phyloP scores from a whole-genome alignment of 208 protist species.

The Phytomonas sp. region DNA sequence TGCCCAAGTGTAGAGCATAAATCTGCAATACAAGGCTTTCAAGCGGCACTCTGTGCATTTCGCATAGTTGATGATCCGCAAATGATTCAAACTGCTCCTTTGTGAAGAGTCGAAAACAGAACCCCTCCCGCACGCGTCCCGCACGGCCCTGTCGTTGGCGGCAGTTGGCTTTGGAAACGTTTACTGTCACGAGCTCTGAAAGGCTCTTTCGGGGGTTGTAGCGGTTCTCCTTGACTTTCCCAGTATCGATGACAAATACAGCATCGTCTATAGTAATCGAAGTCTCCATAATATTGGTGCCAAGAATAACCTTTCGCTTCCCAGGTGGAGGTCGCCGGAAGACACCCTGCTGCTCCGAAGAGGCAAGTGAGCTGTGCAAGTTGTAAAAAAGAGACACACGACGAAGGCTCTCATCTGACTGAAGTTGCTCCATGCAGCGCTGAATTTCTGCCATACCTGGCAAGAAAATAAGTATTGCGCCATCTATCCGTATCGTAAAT shows the following conservation, averaged over 20 bases:
- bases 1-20: slow-evolving; percentile 78
- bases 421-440: slow-evolving; percentile 79
- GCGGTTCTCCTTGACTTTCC: slow-evolving; percentile 93
- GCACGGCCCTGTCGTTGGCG: slow-evolving; percentile 94
- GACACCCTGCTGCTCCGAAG: slow-evolving; percentile 88
- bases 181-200: slow-evolving; percentile 81
- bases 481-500: slow-evolving; percentile 30
- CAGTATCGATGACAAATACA: slow-evolving; percentile 96
- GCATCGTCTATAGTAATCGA: slow-evolving; percentile 97
- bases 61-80: slow-evolving; percentile 88
- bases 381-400: slow-evolving; percentile 74
- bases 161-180: slow-evolving; percentile 90
- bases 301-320: slow-evolving; percentile 92
- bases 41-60: slow-evolving; percentile 94
- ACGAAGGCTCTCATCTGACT: slow-evolving; percentile 36
- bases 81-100: slow-evolving; percentile 71
- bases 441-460: slow-evolving; percentile 94
- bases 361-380: slow-evolving; percentile 91
- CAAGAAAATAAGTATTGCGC: slow-evolving; percentile 95
- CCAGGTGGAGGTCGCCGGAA: slow-evolving; percentile 83
- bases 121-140: slow-evolving; percentile 93
- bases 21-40: slow-evolving; percentile 94
- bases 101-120: slow-evolving; percentile 94
- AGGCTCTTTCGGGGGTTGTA: slow-evolving; percentile 82
- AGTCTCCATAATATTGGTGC: slow-evolving; percentile 98